Evolutionary conservation across 805 yeast genomes (phyloP), one percentile per base, ranked within the genome.

Genomic region (Yamadazyma nakazawae): DNA sequence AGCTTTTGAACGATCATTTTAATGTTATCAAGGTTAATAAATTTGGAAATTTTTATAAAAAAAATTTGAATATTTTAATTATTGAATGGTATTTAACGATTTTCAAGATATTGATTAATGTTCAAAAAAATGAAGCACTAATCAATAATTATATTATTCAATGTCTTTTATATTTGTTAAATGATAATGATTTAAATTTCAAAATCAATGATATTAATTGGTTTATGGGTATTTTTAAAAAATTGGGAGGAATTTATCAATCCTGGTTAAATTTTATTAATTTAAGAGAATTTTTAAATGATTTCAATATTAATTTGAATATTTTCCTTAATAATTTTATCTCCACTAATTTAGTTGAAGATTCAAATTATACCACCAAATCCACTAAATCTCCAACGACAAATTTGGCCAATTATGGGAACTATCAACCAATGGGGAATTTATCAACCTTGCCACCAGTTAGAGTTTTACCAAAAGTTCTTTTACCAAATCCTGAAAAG

Each of bases 71-170:
- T 38, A 52, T 63, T 25, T 59, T 71, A 46, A 59, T 70, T 24
- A 62, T 77, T 37, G 80, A 78, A 42, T 75, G 75, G 65, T 76
- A 74, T 52, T 54, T 78, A 37, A 63, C 73, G 3, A 55, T 76
- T 54, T 61, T 73, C 31, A 71, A 78, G 56, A 59, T 76, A 1
- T 63, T 79, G 53, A 61, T 66, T 43, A 65, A 48, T 24, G 31
- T 50, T 12, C 49, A 43, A 24, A 49, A 50, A 17, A 43, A 45
- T 26, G 54, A 56, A 18, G 36, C 51, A 13, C 54, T 55, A 37
- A 52, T 53, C 36, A 58, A 60, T 38, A 66, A 60, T 47, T 62
- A 55, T 34, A 61, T 63, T 14, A 52, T 66, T 18, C 70, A 63
- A 40, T 57, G 63, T 34, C 51, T 66, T 24, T 45, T 66, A 13